phyloP scores from a whole-genome alignment of 2,329 filamentous ascomycete species.

The Aspergillus spinulosporus region DNA sequence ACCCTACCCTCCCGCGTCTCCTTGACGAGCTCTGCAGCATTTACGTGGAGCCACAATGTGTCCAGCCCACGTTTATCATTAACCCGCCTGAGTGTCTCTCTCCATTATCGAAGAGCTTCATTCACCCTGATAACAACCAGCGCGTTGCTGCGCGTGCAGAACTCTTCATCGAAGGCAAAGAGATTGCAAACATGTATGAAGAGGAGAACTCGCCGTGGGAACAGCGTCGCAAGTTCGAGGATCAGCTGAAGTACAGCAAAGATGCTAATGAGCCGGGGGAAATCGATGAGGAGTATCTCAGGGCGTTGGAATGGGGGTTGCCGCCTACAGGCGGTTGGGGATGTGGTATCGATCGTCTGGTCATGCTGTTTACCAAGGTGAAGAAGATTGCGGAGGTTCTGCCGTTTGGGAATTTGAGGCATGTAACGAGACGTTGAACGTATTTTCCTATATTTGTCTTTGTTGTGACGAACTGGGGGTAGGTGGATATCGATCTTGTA shows the following conservation, averaged over 20 bases:
- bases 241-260: slow-evolving; percentile 53
- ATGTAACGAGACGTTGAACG: slow-evolving; percentile 37
- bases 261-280: slow-evolving; percentile 52
- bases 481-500: slow-evolving; percentile 2
- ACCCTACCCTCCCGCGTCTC: slow-evolving; percentile 64
- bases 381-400: slow-evolving; percentile 82
- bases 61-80: slow-evolving; percentile 76
- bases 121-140: slow-evolving; percentile 67
- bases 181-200: slow-evolving; percentile 96
- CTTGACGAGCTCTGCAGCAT: slow-evolving; percentile 76
- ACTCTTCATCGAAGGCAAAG: slow-evolving; percentile 75
- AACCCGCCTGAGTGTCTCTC: slow-evolving; percentile 90
- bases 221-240: slow-evolving; percentile 78
- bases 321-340: slow-evolving; percentile 98
- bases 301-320: slow-evolving; percentile 81
- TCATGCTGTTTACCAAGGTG: slow-evolving; percentile 83
- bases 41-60: slow-evolving; percentile 77
- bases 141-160: slow-evolving; percentile 78
- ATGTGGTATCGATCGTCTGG: slow-evolving; percentile 83
- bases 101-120: slow-evolving; percentile 84
- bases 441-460: too few relatives aligned
- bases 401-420: slow-evolving; percentile 79
- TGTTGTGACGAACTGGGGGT: too few relatives aligned
- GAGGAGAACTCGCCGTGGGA: slow-evolving; percentile 92
- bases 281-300: slow-evolving; percentile 78